These are phyloP conservation scores for Gastrodia elata DNA, from an alignment of 106 monocot species.

Conservation along the genomic window DNA sequence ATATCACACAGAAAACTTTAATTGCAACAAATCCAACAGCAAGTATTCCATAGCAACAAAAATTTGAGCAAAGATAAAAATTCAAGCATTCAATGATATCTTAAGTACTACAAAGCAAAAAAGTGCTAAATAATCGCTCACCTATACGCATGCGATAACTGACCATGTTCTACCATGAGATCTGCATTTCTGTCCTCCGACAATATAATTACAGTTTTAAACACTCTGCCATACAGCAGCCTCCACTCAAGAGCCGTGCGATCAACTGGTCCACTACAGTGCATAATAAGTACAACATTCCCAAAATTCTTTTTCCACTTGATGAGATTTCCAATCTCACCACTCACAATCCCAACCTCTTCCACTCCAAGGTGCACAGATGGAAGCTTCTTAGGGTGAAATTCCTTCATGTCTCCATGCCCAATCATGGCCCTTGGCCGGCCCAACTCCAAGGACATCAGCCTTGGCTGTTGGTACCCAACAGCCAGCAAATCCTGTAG, in stretches of 20 bases:
- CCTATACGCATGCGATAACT: constrained; percentile 63
- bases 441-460: constrained; percentile 90
- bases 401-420: constrained; percentile 78
- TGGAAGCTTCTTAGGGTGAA: constrained; percentile 72
- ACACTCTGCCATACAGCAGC: constrained; percentile 90
- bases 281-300: constrained; percentile 81
- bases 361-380: constrained; percentile 91
- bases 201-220: constrained; percentile 88
- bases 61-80: background rate
- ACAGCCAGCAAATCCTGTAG: constrained; percentile 75
- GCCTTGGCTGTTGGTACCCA: constrained; percentile 80
- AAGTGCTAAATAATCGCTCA: constrained; percentile 20
- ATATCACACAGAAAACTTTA: no score
- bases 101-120: background rate
- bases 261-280: constrained; percentile 50
- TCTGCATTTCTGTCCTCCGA: constrained; percentile 53
- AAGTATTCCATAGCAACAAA: background rate
- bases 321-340: constrained; percentile 91
- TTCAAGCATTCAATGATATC: background rate
- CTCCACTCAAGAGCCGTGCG: constrained; percentile 93
- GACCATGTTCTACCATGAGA: constrained; percentile 52
- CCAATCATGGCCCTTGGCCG: constrained; percentile 71
- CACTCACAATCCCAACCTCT: constrained; percentile 70
- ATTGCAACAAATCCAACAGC: background rate
- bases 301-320: constrained; percentile 94